A percentile compares a stretch with the other conserved stretches of the same genome.
Conservation (phyloP, 2,329 filamentous ascomycete species). For the Rasamsonia emersonii region DNA sequence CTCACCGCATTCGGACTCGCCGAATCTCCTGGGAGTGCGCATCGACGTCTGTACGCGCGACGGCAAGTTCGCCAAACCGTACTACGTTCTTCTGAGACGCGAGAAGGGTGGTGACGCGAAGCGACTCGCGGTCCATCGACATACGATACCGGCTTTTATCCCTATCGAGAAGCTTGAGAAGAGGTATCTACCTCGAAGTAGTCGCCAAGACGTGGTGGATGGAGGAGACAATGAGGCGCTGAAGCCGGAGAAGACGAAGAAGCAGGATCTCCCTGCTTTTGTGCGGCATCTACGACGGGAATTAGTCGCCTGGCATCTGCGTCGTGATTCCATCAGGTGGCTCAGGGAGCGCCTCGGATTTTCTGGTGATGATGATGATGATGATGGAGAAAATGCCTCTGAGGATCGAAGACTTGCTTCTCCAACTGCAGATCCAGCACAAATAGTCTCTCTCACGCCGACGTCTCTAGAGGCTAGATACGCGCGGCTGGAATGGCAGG, state of each 20-base stretch:
- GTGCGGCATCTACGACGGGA: conserved; percentile 32
- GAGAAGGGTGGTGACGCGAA: conserved; percentile 12
- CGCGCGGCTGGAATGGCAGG: conserved; percentile 35
- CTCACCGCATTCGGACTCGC: conserved; percentile 20
- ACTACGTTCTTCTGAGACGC: conserved; percentile 33
- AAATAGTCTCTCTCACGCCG: conserved; percentile 26
- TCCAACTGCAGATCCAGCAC: conserved; percentile 15
- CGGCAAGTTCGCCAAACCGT: conserved; percentile 34
- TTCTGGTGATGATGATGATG: conserved; percentile 10
- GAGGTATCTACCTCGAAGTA: conserved; percentile 27
- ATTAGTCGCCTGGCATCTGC: conserved; percentile 34
- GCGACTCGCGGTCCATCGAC: conserved; percentile 28
- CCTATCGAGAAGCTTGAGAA: conserved; percentile 29
- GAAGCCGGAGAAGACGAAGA: conserved; percentile 16
- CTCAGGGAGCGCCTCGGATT: conserved; percentile 26
- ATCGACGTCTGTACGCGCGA: conserved; percentile 33
- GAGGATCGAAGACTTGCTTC: not conserved
- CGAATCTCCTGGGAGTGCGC: conserved; percentile 31
- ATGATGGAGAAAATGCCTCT: conserved; percentile 8
- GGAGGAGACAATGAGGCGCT: conserved; percentile 11
- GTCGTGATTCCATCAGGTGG: conserved; percentile 27
- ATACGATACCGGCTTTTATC: conserved; percentile 39
- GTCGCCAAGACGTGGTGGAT: no score
- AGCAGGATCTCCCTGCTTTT: conserved; percentile 29
- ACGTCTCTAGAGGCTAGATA: conserved; percentile 33